Evolutionary conservation across 2,329 filamentous ascomycete genomes (phyloP).

Genomic region (Beauveria rudraprayagi): DNA sequence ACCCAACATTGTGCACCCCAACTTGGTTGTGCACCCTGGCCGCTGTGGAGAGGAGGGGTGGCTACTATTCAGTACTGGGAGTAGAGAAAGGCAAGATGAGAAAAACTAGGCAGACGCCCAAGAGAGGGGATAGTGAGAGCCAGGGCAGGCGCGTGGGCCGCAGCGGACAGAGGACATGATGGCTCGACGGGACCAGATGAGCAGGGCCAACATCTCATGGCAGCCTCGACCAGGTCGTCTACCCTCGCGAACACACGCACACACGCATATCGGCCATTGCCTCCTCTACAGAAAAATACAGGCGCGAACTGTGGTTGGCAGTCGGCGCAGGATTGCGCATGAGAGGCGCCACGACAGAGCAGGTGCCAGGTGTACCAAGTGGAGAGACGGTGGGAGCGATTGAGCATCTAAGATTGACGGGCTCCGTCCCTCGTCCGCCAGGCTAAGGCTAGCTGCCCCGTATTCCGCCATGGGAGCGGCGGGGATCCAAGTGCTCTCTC

Average conservation of each 20-base stretch:
- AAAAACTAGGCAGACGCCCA: not conserved
- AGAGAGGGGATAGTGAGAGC: not conserved
- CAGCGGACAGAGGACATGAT: not conserved
- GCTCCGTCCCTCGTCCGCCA: not conserved
- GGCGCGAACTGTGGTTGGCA: conserved; percentile 2
- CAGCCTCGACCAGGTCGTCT: not conserved
- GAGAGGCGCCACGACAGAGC: conserved; percentile 2
- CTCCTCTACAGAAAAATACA: not conserved
- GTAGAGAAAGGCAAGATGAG: not conserved
- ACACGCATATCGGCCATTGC: conserved; percentile 8
- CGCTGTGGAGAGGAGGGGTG: not conserved
- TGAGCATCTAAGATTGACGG: conserved; percentile 6
- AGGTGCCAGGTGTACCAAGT: not conserved
- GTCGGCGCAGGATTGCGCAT: conserved; percentile 3
- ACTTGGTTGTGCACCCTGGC: not conserved
- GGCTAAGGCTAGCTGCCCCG: not conserved
- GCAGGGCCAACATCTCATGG: not conserved
- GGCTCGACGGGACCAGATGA: conserved; percentile 10
- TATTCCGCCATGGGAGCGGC: not conserved
- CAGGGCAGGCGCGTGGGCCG: not conserved
- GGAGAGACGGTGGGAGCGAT: not conserved
- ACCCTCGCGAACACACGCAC: not conserved
- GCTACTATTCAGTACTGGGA: not conserved
- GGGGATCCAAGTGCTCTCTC: not conserved
- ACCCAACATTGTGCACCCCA: not conserved